Evolutionary conservation across 495 filamentous ascomycete species (phyloP), one percentile per base, ranked within the genome.

Genomic region (Amorphotheca resinae): DNA sequence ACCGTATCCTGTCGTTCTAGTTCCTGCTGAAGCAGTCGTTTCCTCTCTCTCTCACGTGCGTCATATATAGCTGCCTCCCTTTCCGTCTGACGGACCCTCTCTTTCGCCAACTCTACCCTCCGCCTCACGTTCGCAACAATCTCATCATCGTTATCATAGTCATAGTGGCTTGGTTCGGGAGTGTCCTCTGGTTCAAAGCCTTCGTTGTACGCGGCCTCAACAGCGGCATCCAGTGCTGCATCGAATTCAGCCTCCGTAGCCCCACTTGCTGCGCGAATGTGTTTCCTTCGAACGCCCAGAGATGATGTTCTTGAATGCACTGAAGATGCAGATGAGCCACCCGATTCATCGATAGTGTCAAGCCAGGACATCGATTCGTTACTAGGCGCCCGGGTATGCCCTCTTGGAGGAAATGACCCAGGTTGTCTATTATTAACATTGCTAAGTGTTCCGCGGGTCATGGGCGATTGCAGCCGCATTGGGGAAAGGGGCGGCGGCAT

Each of bases 281-380:
- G 49, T 50, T 80, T 81, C 42, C 79, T 70, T 38, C 76, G 72
- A 16, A 87, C 58, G 39, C 75, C 76, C 32, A 80, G 57, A 2
- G 77, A 82, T 2, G 83, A 88, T 5, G 78, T 74, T 40, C 82
- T 67, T 0, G 88, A 93, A 58, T 87, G 82, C 1, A 84, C 69
- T n/a, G 85, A 93, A 2, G 84, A 82, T 16, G 76, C 67, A 4
- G 76, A 79, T 17, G 88, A 94, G 12, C 76, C 80, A 23, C 81
- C 86, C 7, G 87, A 95, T 57, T 98, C 91, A 60, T 96, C 89
- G 42, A 96, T 96, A 0, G 91, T 93, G 56, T 95, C 87, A 7
- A 98, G 63, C 91, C 91, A 98, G 4, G 88, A 94, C 17, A 82
- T 82, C 11, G 87, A 84, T 46, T 84, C 84, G 44, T 76, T 76